A percentile compares a stretch with the other conserved stretches of the same genome.
Evolutionary conservation across 73 alveolate species (phyloP).

Genomic region (Paramecium pentaurelia): DNA sequence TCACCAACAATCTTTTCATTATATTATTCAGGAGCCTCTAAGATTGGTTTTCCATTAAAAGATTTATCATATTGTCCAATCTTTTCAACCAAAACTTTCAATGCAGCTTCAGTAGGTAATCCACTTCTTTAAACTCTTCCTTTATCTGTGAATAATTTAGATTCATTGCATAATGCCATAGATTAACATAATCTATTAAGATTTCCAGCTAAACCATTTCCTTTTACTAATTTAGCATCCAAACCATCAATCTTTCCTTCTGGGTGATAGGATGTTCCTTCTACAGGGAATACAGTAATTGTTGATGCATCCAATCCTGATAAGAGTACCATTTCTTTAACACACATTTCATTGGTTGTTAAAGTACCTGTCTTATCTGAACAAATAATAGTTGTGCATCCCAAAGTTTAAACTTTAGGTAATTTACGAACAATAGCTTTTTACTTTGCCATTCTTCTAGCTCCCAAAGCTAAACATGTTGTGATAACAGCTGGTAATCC

Average conservation of each 20-base stretch:
- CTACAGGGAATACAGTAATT: constrained; percentile 60
- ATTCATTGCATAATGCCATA: constrained; percentile 54
- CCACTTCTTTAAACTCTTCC: constrained; percentile 61
- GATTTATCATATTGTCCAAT: constrained; percentile 71
- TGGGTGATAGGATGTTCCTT: constrained; percentile 77
- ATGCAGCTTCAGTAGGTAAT: constrained; percentile 79
- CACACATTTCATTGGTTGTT: constrained; percentile 90
- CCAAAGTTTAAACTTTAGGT: constrained; percentile 82
- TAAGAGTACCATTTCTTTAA: constrained; percentile 67
- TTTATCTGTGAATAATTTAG: constrained; percentile 52
- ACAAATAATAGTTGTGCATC: constrained; percentile 97
- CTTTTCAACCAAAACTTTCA: constrained; percentile 90
- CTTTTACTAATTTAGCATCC: neutral
- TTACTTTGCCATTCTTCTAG: constrained; percentile 76
- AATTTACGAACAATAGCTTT: constrained; percentile 54
- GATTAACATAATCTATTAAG: neutral
- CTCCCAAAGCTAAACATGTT: constrained; percentile 93
- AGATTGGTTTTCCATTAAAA: constrained; percentile 6
- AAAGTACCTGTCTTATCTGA: constrained; percentile 98
- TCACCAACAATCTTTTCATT: constrained; percentile 15
- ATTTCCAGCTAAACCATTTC: neutral
- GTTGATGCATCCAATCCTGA: constrained; percentile 45
- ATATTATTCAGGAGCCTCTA: constrained; percentile 57
- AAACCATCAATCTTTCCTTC: constrained; percentile 70
- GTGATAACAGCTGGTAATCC: constrained; percentile 99